Base-by-base conservation (phyloP, 2,329 filamentous ascomycete genomes). In the Simplicillium aogashimaense region DNA sequence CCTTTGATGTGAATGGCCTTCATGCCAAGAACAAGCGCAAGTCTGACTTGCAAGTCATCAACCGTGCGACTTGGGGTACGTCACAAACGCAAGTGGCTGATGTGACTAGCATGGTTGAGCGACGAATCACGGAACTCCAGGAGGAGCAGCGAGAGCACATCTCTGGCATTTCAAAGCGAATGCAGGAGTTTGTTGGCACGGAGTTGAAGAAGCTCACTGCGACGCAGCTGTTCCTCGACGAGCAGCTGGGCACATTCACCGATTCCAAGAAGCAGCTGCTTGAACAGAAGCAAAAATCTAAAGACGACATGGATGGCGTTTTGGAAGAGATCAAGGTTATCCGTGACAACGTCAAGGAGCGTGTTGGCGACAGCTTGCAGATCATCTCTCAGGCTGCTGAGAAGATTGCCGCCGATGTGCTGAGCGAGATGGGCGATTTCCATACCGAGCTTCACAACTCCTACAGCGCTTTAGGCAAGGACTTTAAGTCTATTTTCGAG, bases 311-410 rank as follows among this genome's bases (percentile, higher is more conserved):
- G 85, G 89, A 95, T 51, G 69, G 76, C n/a, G 82, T 95, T 2
- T 70, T 98, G 9, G 86, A 92, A 52, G 90, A 94, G 56, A 95
- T 97, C 57, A 89, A 89, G 56, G 78, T 76, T n/a, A 71, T 97
- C 17, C 78, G 90, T 16, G 85, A 95, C 57, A 81, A 86, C 39
- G 86, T 97, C 38, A 95, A 95, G 66, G 70, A 76, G 37, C 83
- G 83, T 45, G 86, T 97, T 36, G 86, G 86, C 3, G 81, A 88
- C 53, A 90, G 89, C 8, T 69, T 97, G 34, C 81, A 86, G 52
- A 81, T 86, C 18, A 78, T 97, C 16, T 88, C 88, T 2, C 74
- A 74, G 10, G 87, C 89, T 9, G 88, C 90, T 2, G 86, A 90
- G 61, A 81, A 83, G 41, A 95, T 97, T 46, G 87, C 88, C 1